Evolutionary conservation across 345 rosid species (phyloP).

Genomic region (Combretum micranthum): DNA sequence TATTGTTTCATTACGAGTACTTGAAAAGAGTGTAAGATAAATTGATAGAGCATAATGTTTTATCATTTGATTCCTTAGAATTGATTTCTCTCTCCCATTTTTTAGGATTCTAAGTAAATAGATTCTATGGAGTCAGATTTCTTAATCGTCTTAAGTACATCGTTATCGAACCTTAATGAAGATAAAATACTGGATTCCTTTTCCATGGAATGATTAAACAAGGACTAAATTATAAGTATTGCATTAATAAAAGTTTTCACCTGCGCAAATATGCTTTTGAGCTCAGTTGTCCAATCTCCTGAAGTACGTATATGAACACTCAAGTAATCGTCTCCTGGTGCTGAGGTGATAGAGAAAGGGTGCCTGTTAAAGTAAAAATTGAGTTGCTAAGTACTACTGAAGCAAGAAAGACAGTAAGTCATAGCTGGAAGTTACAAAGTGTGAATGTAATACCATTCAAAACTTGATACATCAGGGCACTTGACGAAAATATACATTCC

Average conservation of each 20-base stretch:
- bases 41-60: no score
- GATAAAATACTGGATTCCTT: not conserved
- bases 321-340: slow-evolving; percentile 75
- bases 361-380: slow-evolving; percentile 42
- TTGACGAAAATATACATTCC: slow-evolving; percentile 95
- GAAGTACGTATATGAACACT: slow-evolving; percentile 85
- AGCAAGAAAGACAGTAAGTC: not conserved
- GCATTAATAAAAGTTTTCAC: slow-evolving; percentile 12
- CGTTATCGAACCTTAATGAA: not conserved
- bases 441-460: slow-evolving; percentile 58
- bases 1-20: no score
- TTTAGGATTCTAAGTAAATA: no score
- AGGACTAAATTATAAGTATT: not conserved
- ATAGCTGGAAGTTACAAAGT: no score
- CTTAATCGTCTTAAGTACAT: not conserved
- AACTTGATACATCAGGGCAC: slow-evolving; percentile 66
- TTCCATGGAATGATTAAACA: not conserved
- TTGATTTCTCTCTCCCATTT: no score
- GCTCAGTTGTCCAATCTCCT: slow-evolving; percentile 93
- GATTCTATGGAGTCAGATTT: no score
- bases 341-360: no score
- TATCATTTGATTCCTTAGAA: no score
- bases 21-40: no score
- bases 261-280: slow-evolving; percentile 53
- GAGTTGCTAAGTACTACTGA: not conserved